Evolutionary conservation across 495 filamentous ascomycete species (phyloP).

Genomic region (Aspergillus indologenus): DNA sequence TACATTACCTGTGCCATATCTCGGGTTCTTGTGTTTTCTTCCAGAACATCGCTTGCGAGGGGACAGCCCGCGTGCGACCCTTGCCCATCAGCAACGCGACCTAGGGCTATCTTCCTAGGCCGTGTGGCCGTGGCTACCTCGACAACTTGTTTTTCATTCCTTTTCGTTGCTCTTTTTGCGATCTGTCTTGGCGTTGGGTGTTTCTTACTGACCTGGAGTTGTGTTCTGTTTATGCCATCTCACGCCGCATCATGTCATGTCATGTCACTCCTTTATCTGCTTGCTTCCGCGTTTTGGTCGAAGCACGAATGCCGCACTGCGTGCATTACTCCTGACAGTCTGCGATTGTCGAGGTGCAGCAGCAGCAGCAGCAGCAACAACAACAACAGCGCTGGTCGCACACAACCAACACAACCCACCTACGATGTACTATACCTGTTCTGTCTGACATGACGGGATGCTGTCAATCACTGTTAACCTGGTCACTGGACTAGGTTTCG

Average conservation of each 20-base stretch:
- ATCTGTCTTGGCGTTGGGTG: conserved; percentile 28
- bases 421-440: neutral
- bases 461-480: neutral
- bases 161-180: neutral
- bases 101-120: neutral
- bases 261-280: conserved; percentile 24
- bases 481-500: neutral
- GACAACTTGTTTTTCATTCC: conserved; percentile 10
- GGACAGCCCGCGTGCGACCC: conserved; percentile 3
- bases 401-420: neutral
- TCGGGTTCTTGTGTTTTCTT: conserved; percentile 1
- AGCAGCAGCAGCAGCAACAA: neutral
- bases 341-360: neutral
- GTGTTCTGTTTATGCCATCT: conserved; percentile 2
- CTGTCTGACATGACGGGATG: neutral
- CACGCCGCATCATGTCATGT: conserved; percentile 14
- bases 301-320: neutral
- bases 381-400: neutral
- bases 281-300: neutral
- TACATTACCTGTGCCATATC: conserved; percentile 17
- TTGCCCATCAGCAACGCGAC: neutral
- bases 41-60: neutral
- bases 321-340: neutral
- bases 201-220: conserved; percentile 6
- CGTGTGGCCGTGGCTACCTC: conserved; percentile 6